Percentiles rank a stretch among this genome's conserved stretches.
These are phyloP conservation scores for Apodospora peruviana DNA, from an alignment of 495 filamentous ascomycete genomes.

Conservation along the genomic window DNA sequence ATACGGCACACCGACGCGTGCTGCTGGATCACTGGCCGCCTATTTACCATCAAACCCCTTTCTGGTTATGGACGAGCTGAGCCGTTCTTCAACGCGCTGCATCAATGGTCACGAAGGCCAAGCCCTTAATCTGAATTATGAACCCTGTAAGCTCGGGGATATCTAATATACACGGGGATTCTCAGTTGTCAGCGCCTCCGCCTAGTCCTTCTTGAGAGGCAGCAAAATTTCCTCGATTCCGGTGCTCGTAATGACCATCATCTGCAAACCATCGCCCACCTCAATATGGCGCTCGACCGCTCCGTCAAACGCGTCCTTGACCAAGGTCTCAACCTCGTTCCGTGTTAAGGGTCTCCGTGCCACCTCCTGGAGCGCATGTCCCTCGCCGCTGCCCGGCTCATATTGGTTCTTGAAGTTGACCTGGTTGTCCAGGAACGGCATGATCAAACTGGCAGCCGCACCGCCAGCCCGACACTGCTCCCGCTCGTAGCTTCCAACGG, in stretches of 20 bases:
- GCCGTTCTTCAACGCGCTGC: no score
- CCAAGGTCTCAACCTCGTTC: conserved; percentile 73
- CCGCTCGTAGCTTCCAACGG: conserved; percentile 91
- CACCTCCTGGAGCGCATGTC: conserved; percentile 70
- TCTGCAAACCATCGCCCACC: conserved; percentile 93
- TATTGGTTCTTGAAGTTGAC: conserved; percentile 99
- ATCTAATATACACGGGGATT: no score
- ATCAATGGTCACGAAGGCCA: no score
- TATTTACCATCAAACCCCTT: no score
- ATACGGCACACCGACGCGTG: no score
- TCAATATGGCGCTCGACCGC: conserved; percentile 98
- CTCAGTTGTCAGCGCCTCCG: no score
- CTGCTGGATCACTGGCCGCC: no score
- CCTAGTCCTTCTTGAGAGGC: conserved; percentile 79
- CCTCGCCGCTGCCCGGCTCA: conserved; percentile 77
- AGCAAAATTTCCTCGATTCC: conserved; percentile 82
- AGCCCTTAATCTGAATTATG: no score
- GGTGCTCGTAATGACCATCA: conserved; percentile 81
- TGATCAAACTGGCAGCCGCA: conserved; percentile 93
- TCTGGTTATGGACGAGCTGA: no score
- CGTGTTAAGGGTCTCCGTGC: conserved; percentile 59
- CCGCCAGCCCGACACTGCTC: conserved; percentile 94
- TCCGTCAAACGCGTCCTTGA: conserved; percentile 95
- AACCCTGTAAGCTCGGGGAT: no score
- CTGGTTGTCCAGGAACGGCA: conserved; percentile 98